Conservation (phyloP, 2,329 filamentous ascomycete species). For the Phialocephala sp. region DNA sequence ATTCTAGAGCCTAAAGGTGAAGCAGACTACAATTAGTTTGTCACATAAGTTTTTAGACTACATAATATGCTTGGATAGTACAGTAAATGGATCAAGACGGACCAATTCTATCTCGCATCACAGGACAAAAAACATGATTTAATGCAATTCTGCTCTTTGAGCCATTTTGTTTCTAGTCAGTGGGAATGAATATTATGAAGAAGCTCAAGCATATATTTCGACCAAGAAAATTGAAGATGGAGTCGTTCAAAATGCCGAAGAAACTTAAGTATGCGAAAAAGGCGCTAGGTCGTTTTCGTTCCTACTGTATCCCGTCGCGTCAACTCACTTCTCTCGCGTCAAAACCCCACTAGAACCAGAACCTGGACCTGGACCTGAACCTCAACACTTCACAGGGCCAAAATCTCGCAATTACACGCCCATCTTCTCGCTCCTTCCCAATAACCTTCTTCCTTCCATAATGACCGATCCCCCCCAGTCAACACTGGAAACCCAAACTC, state of each 20-base stretch:
- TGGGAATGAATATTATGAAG: not conserved
- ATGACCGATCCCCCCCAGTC: not conserved
- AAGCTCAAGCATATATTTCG: too few relatives aligned
- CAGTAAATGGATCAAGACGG: not conserved
- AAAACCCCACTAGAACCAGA: not conserved
- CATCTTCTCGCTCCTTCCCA: not conserved
- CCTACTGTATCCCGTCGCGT: not conserved
- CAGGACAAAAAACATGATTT: too few relatives aligned
- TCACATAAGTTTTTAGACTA: not conserved
- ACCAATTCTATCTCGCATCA: too few relatives aligned
- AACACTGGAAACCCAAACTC: not conserved
- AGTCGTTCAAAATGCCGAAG: not conserved
- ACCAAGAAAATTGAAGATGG: too few relatives aligned
- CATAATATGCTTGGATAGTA: not conserved
- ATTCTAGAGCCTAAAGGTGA: constrained; percentile 23
- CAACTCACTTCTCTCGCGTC: not conserved
- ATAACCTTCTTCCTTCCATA: not conserved
- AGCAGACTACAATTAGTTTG: not conserved
- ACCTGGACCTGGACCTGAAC: not conserved
- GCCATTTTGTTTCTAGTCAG: too few relatives aligned
- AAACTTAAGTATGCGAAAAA: not conserved
- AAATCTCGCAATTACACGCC: not conserved
- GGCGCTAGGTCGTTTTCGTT: not conserved
- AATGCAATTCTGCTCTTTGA: too few relatives aligned
- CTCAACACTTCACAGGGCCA: not conserved